Evolutionary conservation across 805 yeast genomes (phyloP).

Genomic region (Lachancea fermentati): DNA sequence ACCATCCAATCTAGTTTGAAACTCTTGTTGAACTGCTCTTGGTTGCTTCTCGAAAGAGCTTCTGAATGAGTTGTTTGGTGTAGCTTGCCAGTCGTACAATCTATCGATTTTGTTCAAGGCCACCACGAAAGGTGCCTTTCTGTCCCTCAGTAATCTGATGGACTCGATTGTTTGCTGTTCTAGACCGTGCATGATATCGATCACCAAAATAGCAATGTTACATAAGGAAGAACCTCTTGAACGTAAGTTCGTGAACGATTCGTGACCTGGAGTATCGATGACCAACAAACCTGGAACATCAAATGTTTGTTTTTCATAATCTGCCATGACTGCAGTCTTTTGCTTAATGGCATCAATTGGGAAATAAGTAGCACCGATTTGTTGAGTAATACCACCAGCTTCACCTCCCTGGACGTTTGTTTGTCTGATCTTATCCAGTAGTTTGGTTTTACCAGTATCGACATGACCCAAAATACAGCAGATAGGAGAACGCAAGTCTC

Average conservation of each 20-base stretch:
- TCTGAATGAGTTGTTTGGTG: constrained; percentile 92
- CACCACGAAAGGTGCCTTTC: constrained; percentile 97
- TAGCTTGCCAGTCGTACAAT: constrained; percentile 87
- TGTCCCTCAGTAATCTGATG: constrained; percentile 82
- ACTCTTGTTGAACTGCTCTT: constrained; percentile 84
- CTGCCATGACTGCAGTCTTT: constrained; percentile 88
- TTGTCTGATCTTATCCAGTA: constrained; percentile 94
- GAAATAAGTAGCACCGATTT: constrained; percentile 99
- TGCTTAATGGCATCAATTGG: constrained; percentile 90
- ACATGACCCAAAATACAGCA: constrained; percentile 99
- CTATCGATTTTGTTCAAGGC: constrained; percentile 98
- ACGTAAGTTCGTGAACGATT: constrained; percentile 94
- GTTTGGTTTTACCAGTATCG: constrained; percentile 98
- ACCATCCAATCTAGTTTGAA: constrained; percentile 77
- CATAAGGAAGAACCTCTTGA: constrained; percentile 98
- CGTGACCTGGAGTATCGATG: constrained; percentile 99
- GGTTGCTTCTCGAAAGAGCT: constrained; percentile 82
- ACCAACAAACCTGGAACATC: constrained; percentile 96
- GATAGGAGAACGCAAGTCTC: constrained; percentile 91
- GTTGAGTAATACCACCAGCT: constrained; percentile 99
- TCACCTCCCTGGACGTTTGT: constrained; percentile 99
- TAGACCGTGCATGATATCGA: constrained; percentile 98
- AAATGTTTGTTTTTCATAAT: constrained; percentile 75
- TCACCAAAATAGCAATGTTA: constrained; percentile 97
- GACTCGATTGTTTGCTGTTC: constrained; percentile 98